These are phyloP conservation scores for Phytopythium helicoides DNA, from an alignment of 352 stramenopile species.

Conservation along the genomic window DNA sequence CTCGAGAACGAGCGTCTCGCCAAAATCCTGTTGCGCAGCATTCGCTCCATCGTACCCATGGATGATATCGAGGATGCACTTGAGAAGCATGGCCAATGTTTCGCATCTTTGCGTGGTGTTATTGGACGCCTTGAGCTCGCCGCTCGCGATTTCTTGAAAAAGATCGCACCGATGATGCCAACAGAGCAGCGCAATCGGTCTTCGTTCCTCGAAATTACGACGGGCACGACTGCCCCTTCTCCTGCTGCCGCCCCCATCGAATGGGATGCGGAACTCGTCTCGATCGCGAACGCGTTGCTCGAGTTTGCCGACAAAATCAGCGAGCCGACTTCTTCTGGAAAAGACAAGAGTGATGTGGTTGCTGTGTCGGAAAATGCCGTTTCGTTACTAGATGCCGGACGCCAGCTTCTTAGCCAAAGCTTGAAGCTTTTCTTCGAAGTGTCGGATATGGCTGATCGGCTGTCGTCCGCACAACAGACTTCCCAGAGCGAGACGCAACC, in stretches of 20 bases:
- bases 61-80: conserved; percentile 47
- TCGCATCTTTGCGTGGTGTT: conserved; percentile 25
- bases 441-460: conserved; percentile 54
- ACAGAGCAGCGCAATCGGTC: neutral
- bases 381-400: conserved; percentile 25
- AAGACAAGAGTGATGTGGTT: neutral
- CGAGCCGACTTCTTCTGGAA: conserved; percentile 3
- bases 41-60: conserved; percentile 53
- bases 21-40: conserved; percentile 68
- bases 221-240: neutral
- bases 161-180: conserved; percentile 12
- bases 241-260: neutral
- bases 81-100: conserved; percentile 41
- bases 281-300: conserved; percentile 19
- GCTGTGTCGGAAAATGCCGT: neutral
- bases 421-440: conserved; percentile 68
- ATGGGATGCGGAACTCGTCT: neutral
- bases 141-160: conserved; percentile 23
- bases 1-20: conserved; percentile 77
- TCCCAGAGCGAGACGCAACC: too few species aligned
- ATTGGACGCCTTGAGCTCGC: conserved; percentile 31
- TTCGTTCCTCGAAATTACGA: conserved; percentile 10
- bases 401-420: conserved; percentile 39
- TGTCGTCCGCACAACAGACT: conserved; percentile 26
- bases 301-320: conserved; percentile 21